Conservation (phyloP, 192 early-diverging fungal species). For the Allomyces macrogynus region DNA sequence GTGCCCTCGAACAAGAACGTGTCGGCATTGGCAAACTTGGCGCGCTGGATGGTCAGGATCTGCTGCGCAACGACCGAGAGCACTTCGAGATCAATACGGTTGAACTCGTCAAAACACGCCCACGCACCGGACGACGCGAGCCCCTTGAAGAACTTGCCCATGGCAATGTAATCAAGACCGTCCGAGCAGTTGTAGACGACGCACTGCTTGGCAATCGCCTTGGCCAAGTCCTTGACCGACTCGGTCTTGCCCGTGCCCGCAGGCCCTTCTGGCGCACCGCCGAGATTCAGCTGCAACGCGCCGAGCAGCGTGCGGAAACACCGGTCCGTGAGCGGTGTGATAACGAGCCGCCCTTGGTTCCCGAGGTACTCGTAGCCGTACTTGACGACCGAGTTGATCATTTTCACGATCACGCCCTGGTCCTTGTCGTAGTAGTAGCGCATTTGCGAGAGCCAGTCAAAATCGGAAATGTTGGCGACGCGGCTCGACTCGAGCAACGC, state of each 20-base stretch:
- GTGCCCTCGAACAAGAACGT: slow-evolving; percentile 90
- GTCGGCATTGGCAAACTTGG: slow-evolving; percentile 23
- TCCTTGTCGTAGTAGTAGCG: slow-evolving; percentile 68
- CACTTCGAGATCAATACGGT: slow-evolving; percentile 91
- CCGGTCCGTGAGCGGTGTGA: slow-evolving; percentile 95
- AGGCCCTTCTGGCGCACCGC: slow-evolving; percentile 95
- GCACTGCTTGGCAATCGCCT: slow-evolving; percentile 80
- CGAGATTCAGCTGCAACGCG: slow-evolving; percentile 82
- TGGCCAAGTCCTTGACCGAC: slow-evolving; percentile 89
- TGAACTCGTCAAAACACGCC: slow-evolving; percentile 99
- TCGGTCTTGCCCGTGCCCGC: slow-evolving; percentile 99
- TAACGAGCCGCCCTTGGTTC: slow-evolving; percentile 85
- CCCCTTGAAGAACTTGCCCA: slow-evolving; percentile 99
- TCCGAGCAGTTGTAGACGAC: slow-evolving; percentile 99
- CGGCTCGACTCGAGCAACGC: slow-evolving; percentile 32
- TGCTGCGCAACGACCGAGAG: slow-evolving; percentile 97
- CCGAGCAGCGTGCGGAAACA: slow-evolving; percentile 97
- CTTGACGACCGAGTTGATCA: slow-evolving; percentile 82
- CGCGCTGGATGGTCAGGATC: slow-evolving; percentile 95
- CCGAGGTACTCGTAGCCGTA: slow-evolving; percentile 99
- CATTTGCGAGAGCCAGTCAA: slow-evolving; percentile 90
- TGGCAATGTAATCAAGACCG: slow-evolving; percentile 99
- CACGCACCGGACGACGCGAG: slow-evolving; percentile 96
- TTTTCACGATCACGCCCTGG: slow-evolving; percentile 49
- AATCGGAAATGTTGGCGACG: slow-evolving; percentile 44